Evolutionary conservation across 768 basidiomycete species (phyloP).

Genomic region (Mrakia blollopis): DNA sequence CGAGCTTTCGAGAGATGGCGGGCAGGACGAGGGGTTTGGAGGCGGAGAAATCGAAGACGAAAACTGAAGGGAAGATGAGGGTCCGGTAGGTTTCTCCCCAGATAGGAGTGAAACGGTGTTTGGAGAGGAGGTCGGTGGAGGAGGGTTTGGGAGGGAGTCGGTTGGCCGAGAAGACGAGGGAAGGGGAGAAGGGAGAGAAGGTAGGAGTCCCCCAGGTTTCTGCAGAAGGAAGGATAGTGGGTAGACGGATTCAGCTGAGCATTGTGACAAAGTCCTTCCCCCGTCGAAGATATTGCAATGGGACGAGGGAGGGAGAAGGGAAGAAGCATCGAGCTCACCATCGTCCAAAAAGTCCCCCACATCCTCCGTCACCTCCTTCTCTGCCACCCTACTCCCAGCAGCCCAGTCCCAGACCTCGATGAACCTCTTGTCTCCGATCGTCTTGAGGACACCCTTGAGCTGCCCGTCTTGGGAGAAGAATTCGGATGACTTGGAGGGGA

Average conservation of each 20-base stretch:
- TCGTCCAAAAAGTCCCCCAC: slow-evolving; percentile 25
- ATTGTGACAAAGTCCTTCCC: too few species aligned
- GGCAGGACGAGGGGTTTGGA: slow-evolving; percentile 18
- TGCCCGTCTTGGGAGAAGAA: neutral
- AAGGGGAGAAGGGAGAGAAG: slow-evolving; percentile 4
- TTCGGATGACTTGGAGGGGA: neutral
- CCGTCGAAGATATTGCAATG: too few species aligned
- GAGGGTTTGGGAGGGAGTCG: slow-evolving; percentile 1
- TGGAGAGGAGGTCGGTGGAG: slow-evolving; percentile 38
- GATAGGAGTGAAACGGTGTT: slow-evolving; percentile 56
- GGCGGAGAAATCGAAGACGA: slow-evolving; percentile 49
- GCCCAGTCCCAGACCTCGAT: slow-evolving; percentile 27
- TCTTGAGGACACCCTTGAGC: slow-evolving; percentile 22
- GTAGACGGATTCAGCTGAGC: too few species aligned
- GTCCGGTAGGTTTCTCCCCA: slow-evolving; percentile 61
- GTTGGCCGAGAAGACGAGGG: slow-evolving; percentile 31
- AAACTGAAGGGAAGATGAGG: slow-evolving; percentile 55
- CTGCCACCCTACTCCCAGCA: neutral
- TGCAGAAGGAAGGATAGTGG: neutral
- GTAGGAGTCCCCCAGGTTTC: slow-evolving; percentile 28
- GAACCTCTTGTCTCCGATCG: slow-evolving; percentile 24
- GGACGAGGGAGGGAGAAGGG: neutral
- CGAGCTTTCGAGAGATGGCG: slow-evolving; percentile 17
- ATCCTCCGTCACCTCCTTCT: slow-evolving; percentile 23
- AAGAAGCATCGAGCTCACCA: neutral